A percentile compares a stretch with the other conserved stretches of the same genome.
phyloP scores from a whole-genome alignment of 163 green algal species.

The Trebouxia gelatinosa region DNA sequence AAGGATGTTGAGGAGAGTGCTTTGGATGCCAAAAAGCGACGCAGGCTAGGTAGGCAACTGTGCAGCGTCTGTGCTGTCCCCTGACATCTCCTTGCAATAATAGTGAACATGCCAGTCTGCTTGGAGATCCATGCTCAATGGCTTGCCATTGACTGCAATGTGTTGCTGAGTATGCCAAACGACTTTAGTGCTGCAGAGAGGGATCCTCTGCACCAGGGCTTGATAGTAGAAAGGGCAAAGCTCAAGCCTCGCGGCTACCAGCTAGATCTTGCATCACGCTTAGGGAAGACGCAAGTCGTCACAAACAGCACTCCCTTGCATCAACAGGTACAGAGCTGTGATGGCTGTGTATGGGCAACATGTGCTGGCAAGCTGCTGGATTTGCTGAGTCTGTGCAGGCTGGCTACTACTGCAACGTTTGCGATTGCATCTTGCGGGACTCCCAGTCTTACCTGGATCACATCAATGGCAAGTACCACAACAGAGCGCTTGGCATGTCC shows the following conservation, averaged over 20 bases:
- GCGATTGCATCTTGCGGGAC: slow-evolving; percentile 94
- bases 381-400: slow-evolving; percentile 77
- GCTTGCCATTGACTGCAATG: not conserved
- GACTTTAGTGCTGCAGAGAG: slow-evolving; percentile 44
- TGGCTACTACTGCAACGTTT: slow-evolving; percentile 97
- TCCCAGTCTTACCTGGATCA: slow-evolving; percentile 95
- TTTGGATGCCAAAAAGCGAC: slow-evolving; percentile 72
- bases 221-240: slow-evolving; percentile 84
- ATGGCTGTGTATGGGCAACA: too few relatives aligned
- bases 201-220: slow-evolving; percentile 74
- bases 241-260: slow-evolving; percentile 79
- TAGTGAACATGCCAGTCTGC: not conserved
- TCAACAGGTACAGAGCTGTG: slow-evolving; percentile 65
- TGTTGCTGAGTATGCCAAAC: not conserved
- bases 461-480: slow-evolving; percentile 93
- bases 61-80: not conserved
- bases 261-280: slow-evolving; percentile 78
- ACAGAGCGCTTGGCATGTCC: slow-evolving; percentile 92
- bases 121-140: not conserved
- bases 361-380: too few relatives aligned
- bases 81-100: not conserved
- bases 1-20: slow-evolving; percentile 61
- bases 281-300: slow-evolving; percentile 84
- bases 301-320: slow-evolving; percentile 74
- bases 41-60: slow-evolving; percentile 52